These are phyloP conservation scores for Massarina eburnea DNA, from an alignment of 2,329 filamentous ascomycete species.

Conservation along the genomic window DNA sequence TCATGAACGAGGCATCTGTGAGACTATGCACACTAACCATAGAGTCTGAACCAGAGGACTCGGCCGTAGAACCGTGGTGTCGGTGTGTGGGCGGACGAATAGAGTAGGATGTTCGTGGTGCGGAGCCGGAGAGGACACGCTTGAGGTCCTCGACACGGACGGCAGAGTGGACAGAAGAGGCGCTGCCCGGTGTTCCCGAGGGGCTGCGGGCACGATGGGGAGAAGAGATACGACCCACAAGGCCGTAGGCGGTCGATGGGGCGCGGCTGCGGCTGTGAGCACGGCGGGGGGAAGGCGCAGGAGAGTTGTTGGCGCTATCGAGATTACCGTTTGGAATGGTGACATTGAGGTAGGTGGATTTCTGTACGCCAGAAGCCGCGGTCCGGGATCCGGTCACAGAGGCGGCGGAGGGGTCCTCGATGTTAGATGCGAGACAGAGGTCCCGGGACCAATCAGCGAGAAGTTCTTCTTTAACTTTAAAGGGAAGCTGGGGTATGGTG, in stretches of 20 bases:
- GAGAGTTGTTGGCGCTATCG: conserved; percentile 35
- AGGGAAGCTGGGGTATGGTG: conserved; percentile 58
- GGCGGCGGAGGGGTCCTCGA: conserved; percentile 68
- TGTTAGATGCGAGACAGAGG: conserved; percentile 66
- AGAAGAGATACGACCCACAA: conserved; percentile 34
- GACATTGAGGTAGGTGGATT: conserved; percentile 56
- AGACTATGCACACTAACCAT: conserved; percentile 70
- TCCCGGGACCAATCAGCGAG: conserved; percentile 79
- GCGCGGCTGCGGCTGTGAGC: conserved; percentile 36
- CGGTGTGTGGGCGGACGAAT: conserved; percentile 25
- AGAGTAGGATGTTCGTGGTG: conserved; percentile 35
- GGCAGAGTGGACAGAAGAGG: conserved; percentile 41
- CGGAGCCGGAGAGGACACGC: conserved; percentile 44
- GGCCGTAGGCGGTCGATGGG: conserved; percentile 36
- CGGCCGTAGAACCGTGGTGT: conserved; percentile 48
- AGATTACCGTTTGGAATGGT: conserved; percentile 49
- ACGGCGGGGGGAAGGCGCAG: conserved; percentile 33
- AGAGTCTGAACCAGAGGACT: conserved; percentile 63
- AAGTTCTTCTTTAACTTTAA: conserved; percentile 72
- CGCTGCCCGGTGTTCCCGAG: conserved; percentile 35
- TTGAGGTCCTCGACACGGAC: conserved; percentile 52
- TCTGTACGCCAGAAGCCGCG: conserved; percentile 30
- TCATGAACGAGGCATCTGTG: conserved; percentile 61
- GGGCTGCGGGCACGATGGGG: conserved; percentile 33
- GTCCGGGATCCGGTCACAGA: conserved; percentile 76